phyloP scores from a whole-genome alignment of 495 filamentous ascomycete genomes.

The Physcia stellaris region DNA sequence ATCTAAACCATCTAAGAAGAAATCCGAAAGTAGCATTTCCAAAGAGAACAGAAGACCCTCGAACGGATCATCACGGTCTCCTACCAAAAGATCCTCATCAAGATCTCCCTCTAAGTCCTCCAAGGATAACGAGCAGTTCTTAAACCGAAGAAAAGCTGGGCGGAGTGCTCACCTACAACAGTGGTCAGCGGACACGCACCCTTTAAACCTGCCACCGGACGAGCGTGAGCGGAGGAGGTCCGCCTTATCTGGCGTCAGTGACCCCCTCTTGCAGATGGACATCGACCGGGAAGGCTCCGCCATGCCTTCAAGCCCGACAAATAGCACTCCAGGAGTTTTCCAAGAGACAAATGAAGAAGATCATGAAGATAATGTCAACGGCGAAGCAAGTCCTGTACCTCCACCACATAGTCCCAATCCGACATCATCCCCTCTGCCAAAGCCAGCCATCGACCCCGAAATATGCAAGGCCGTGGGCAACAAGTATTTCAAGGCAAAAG shows the following conservation, averaged over 20 bases:
- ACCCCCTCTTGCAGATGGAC: conserved; percentile 56
- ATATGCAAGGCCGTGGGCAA: conserved; percentile 85
- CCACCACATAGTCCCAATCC: conserved; percentile 63
- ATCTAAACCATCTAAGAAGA: conserved; percentile 22
- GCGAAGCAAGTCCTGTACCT: conserved; percentile 51
- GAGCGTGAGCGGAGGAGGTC: conserved; percentile 62
- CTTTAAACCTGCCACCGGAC: conserved; percentile 76
- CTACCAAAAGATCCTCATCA: conserved; percentile 5
- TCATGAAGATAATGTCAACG: conserved; percentile 37
- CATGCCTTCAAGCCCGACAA: conserved; percentile 22
- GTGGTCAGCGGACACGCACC: conserved; percentile 48
- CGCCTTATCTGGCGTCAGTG: conserved; percentile 52
- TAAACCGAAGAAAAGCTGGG: conserved; percentile 25
- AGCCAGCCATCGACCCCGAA: conserved; percentile 59
- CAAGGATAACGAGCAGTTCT: conserved; percentile 13
- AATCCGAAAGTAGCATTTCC: conserved; percentile 6
- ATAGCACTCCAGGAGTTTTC: conserved; percentile 14
- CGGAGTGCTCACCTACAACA: conserved; percentile 14
- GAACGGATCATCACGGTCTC: conserved; percentile 6
- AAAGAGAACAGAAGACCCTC: conserved; percentile 9
- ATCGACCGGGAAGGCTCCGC: conserved; percentile 53
- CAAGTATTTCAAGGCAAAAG: conserved; percentile 85
- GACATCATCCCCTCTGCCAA: conserved; percentile 35
- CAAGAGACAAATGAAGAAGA: conserved; percentile 25
- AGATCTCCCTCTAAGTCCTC: conserved; percentile 11